Evolutionary conservation across 1,139 yeast genomes (phyloP).

Genomic region (Pichia sp.): DNA sequence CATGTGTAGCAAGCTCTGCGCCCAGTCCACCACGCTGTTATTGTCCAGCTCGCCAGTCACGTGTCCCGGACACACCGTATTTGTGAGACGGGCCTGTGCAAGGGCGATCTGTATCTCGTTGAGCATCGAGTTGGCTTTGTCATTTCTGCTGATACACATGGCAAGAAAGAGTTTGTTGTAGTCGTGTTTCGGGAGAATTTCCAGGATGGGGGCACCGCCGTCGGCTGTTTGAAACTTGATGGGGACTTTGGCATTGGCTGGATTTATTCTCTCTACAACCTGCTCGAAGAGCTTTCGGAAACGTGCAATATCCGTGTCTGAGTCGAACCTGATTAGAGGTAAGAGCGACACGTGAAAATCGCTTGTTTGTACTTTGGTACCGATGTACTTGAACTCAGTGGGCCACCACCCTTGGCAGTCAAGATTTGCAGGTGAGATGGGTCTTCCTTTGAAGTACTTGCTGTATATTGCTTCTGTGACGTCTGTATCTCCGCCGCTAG

Average conservation of each 20-base stretch:
- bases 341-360: constrained; percentile 27
- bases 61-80: constrained; percentile 15
- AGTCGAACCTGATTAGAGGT: constrained; percentile 24
- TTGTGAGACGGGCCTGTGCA: constrained; percentile 10
- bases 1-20: constrained; percentile 20
- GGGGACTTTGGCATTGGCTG: background rate
- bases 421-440: constrained; percentile 20
- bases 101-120: background rate
- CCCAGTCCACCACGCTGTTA: constrained; percentile 13
- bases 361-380: constrained; percentile 7
- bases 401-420: constrained; percentile 17
- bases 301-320: background rate
- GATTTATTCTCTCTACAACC: background rate
- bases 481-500: background rate
- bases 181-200: constrained; percentile 25
- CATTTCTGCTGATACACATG: background rate
- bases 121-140: constrained; percentile 1
- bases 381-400: constrained; percentile 6
- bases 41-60: constrained; percentile 24
- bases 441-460: constrained; percentile 15
- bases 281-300: background rate
- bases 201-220: background rate
- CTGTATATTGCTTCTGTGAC: background rate
- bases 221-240: background rate
- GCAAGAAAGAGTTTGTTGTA: constrained; percentile 16